Evolutionary conservation across 2,329 filamentous ascomycete genomes (phyloP), one percentile per base, ranked within the genome.

Genomic region (Basipetospora sp.): DNA sequence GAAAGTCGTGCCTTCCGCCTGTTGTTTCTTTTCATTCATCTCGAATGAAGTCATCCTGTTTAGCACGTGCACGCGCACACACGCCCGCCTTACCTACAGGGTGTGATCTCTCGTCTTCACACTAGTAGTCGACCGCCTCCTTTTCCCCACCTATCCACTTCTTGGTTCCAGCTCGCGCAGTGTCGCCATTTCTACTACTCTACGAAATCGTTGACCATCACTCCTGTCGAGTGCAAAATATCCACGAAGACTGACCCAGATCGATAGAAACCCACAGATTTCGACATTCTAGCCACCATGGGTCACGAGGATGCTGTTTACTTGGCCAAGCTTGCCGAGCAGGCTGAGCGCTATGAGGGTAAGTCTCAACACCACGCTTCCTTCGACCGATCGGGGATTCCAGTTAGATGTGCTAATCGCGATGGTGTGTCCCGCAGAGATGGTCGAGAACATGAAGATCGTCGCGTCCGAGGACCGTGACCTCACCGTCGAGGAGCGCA

Each of bases 341-440:
- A 98, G 79, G 90, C 90, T 66, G 90, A 98, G 80, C 88, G 90
- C 64, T 98, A 98, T 69, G 90, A 98, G 74, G 90, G 90, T 96
- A 70, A 43, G 43, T 39, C 35, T 20, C 18, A n/a, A 30, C n/a
- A 22, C 26, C 22, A 17, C 32, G 38, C 45, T 38, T 10, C 44
- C 44, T 40, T 45, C 41, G n/a, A n/a, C 22, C 22, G 22, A 25
- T 25, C 22, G 22, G 22, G 22, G 22, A n/a, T 11, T 11, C 6
- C 6, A 25, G 22, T 11, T 11, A 25, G 22, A 25, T 11, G 22
- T 33, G 29, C 36, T 41, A 28, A 44, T n/a, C n/a, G n/a, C n/a
- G n/a, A n/a, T n/a, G n/a, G n/a, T n/a, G n/a, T n/a, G n/a, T n/a
- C n/a, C n/a, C n/a, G 42, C 64, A 94, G 88, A 94, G 69, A 94